Evolutionary conservation across 2,329 filamentous ascomycete genomes (phyloP).

Genomic region (Fusarium sp.): DNA sequence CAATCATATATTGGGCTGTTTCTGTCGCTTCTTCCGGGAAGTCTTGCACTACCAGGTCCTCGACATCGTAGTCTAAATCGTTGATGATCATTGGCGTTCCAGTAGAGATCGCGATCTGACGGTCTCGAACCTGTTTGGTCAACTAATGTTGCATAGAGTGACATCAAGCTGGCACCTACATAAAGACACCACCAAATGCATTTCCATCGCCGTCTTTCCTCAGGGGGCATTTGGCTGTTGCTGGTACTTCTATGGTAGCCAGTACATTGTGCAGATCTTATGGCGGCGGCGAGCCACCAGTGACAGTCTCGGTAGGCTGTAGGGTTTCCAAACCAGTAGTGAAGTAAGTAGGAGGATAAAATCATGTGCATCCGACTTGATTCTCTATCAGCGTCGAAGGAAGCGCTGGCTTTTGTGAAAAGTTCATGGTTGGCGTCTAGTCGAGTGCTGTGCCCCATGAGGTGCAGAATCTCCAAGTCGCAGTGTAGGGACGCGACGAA

Average conservation of each 20-base stretch:
- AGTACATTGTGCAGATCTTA: conserved; percentile 1
- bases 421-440: conserved; percentile 6
- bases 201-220: neutral
- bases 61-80: neutral
- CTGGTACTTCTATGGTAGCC: neutral
- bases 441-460: conserved; percentile 10
- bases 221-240: rapidly evolving
- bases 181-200: conserved; percentile 13
- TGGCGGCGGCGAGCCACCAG: conserved; percentile 14
- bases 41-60: neutral
- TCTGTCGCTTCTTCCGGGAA: neutral
- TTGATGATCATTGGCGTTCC: neutral
- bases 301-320: conserved; percentile 8
- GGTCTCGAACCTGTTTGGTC: neutral
- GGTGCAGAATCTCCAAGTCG: neutral
- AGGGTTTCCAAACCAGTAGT: conserved; percentile 31
- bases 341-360: conserved; percentile 14
- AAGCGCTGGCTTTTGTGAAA: neutral
- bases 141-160: neutral
- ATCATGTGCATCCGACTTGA: conserved; percentile 5
- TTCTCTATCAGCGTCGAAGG: neutral
- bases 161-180: no score
- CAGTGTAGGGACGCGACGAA: conserved; percentile 24
- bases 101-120: conserved; percentile 4
- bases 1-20: neutral